These are phyloP conservation scores for Vachellia collinsii DNA, from an alignment of 306 rosid genomes.

Conservation along the genomic window DNA sequence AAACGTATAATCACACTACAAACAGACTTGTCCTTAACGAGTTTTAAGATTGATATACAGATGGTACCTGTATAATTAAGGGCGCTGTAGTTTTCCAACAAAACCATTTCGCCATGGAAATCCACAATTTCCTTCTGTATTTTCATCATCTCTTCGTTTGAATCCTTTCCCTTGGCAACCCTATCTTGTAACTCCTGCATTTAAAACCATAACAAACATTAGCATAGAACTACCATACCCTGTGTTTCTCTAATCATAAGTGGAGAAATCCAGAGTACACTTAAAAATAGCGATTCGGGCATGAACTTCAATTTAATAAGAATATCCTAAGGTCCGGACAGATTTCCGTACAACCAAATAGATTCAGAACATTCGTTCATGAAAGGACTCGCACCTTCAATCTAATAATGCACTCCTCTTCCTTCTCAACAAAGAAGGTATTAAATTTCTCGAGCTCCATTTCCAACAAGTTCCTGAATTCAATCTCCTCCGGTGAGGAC, in stretches of 20 bases:
- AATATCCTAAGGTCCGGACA: neutral
- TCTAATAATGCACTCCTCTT: neutral
- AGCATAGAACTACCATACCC: neutral
- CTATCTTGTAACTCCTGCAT: neutral
- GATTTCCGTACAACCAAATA: neutral
- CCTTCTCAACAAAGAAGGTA: neutral
- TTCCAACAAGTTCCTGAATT: slow-evolving; percentile 1
- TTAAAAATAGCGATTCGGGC: neutral
- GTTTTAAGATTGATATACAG: neutral
- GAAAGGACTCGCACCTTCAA: neutral
- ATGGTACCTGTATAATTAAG: neutral
- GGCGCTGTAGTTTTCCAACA: neutral
- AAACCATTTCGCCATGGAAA: neutral
- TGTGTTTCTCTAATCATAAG: neutral
- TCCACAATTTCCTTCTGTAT: neutral
- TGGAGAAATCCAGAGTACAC: neutral
- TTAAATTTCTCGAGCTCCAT: neutral
- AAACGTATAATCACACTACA: neutral
- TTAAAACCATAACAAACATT: neutral
- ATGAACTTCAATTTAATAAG: neutral
- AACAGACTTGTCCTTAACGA: neutral
- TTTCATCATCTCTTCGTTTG: neutral
- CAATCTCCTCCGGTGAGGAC: neutral
- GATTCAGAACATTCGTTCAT: neutral
- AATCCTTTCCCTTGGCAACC: neutral